A percentile compares a stretch with the other conserved stretches of the same genome.
Conservation (phyloP, 768 basidiomycete species). For the Trametes sanguinea region DNA sequence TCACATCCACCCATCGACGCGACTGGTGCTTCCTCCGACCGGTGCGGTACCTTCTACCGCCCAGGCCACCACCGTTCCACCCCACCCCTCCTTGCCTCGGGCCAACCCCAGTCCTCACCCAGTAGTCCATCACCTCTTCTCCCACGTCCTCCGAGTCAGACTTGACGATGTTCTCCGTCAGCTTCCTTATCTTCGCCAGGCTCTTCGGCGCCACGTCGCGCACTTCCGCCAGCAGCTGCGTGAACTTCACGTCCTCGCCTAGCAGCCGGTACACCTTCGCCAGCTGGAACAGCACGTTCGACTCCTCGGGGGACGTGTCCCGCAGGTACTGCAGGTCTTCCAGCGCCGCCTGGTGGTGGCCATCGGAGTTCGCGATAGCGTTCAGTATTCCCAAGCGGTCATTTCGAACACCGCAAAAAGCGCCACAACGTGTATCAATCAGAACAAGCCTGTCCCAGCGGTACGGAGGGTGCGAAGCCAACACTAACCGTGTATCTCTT, state of each 20-base stretch:
- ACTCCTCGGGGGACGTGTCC: conserved; percentile 88
- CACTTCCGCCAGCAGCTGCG: conserved; percentile 84
- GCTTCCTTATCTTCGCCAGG: conserved; percentile 76
- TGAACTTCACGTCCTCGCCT: conserved; percentile 77
- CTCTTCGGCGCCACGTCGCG: conserved; percentile 95
- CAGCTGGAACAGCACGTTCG: conserved; percentile 95
- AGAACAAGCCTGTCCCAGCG: conserved; percentile 68
- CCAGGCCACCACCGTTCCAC: background rate
- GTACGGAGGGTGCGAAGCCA: conserved; percentile 21
- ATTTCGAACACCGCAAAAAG: conserved; percentile 5
- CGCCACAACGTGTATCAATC: conserved; percentile 25
- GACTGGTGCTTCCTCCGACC: conserved; percentile 13
- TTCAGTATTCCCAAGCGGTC: background rate
- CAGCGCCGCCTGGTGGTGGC: conserved; percentile 64
- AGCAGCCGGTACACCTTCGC: conserved; percentile 87
- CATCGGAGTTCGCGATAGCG: background rate
- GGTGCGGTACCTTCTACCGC: conserved; percentile 6
- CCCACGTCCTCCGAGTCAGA: conserved; percentile 50
- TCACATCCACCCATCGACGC: background rate
- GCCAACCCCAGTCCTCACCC: conserved; percentile 46
- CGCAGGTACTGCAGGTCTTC: conserved; percentile 79
- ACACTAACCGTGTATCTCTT: conserved; percentile 76
- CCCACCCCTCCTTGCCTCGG: too few species aligned
- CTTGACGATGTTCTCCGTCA: conserved; percentile 62
- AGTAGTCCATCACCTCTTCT: conserved; percentile 72